These are phyloP conservation scores for Deinandra increscens DNA, from an alignment of 129 eudicot genomes.

Conservation along the genomic window DNA sequence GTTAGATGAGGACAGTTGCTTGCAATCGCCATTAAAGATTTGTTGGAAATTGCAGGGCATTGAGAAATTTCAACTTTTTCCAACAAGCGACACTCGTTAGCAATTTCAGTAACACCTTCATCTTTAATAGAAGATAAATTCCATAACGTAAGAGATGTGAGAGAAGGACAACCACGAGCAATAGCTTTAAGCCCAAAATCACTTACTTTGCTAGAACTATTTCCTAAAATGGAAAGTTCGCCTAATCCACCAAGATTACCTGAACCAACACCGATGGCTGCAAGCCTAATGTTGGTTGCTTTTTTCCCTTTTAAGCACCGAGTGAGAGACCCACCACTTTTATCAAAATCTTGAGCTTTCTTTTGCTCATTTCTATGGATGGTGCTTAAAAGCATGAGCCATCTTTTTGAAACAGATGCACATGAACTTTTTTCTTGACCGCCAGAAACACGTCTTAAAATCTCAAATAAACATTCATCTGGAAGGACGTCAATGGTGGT, in stretches of 20 bases:
- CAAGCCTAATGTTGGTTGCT: constrained; percentile 82
- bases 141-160: constrained; percentile 64
- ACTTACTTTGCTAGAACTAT: constrained; percentile 53
- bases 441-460: constrained; percentile 57
- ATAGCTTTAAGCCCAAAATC: constrained; percentile 66
- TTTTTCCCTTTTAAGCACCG: constrained; percentile 75
- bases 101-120: constrained; percentile 69
- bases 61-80: constrained; percentile 74
- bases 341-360: constrained; percentile 28
- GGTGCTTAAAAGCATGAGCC: constrained; percentile 72
- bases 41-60: constrained; percentile 60
- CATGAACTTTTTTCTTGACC: constrained; percentile 62
- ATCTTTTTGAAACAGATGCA: constrained; percentile 74
- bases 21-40: constrained; percentile 64
- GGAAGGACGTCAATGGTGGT: constrained; percentile 69
- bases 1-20: constrained; percentile 59
- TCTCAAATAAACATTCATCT: constrained; percentile 76
- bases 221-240: constrained; percentile 68
- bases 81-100: constrained; percentile 52
- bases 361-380: constrained; percentile 44
- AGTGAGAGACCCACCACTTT: constrained; percentile 49
- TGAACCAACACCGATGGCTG: constrained; percentile 77
- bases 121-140: constrained; percentile 59
- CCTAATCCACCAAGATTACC: constrained; percentile 71
- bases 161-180: constrained; percentile 80